Evolutionary conservation across 1,284 basidiomycete species (phyloP).

Genomic region (Cutaneotrichosporon cutaneum): DNA sequence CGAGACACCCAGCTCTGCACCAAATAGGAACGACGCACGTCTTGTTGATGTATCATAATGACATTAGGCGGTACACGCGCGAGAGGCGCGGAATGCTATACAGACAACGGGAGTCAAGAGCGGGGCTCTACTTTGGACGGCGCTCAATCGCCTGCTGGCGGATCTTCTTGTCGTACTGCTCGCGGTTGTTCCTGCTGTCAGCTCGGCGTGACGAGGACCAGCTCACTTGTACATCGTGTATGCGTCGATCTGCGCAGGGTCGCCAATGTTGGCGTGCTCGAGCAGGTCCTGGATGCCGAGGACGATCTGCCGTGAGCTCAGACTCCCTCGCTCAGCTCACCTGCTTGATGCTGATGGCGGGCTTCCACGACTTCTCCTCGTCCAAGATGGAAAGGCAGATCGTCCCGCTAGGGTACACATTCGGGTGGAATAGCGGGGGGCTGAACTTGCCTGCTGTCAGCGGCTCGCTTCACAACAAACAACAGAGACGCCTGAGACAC

Average conservation of each 20-base stretch:
- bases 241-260: slow-evolving; percentile 95
- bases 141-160: slow-evolving; percentile 81
- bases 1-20: background rate
- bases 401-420: slow-evolving; percentile 98
- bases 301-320: slow-evolving; percentile 65
- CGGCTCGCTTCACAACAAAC: no score
- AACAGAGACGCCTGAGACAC: background rate
- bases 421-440: slow-evolving; percentile 95
- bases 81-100: background rate
- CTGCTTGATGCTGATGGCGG: slow-evolving; percentile 98
- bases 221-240: slow-evolving; percentile 96
- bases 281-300: slow-evolving; percentile 92
- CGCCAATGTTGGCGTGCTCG: slow-evolving; percentile 89
- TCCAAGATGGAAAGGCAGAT: slow-evolving; percentile 97
- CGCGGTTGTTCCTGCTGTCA: slow-evolving; percentile 73
- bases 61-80: background rate
- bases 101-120: background rate
- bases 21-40: background rate
- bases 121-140: slow-evolving; percentile 59
- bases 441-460: slow-evolving; percentile 80
- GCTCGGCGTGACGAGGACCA: background rate
- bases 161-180: slow-evolving; percentile 80
- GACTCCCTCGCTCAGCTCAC: slow-evolving; percentile 54
- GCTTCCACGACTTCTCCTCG: slow-evolving; percentile 99
- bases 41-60: background rate